phyloP scores from a whole-genome alignment of 73 alveolate species.

The Stentor coeruleus region DNA sequence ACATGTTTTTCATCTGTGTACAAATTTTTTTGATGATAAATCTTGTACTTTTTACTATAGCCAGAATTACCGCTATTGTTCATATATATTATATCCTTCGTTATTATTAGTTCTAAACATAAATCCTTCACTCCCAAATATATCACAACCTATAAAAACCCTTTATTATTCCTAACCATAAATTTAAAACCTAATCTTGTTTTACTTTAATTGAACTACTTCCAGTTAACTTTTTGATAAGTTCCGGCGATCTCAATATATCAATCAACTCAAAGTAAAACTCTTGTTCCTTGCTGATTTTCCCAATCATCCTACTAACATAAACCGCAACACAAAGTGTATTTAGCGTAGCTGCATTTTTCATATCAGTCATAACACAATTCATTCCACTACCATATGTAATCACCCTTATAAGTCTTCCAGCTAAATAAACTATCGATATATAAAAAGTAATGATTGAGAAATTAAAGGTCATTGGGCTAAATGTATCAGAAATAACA shows the following conservation, averaged over 20 bases:
- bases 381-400: constrained; percentile 58
- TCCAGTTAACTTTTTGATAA: constrained; percentile 15
- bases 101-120: too few relatives aligned
- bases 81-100: too few relatives aligned
- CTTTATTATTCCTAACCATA: too few relatives aligned
- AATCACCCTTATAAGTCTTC: constrained; percentile 50
- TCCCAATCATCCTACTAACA: constrained; percentile 74
- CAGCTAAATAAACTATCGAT: constrained; percentile 56
- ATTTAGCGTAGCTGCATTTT: constrained; percentile 77
- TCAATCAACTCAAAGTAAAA: constrained; percentile 90
- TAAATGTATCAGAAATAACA: constrained; percentile 46
- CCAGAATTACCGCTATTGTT: too few relatives aligned
- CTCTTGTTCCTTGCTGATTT: constrained; percentile 81
- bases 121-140: too few relatives aligned
- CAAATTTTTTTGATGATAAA: too few relatives aligned
- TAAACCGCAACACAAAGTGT: constrained; percentile 87
- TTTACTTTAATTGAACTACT: neutral
- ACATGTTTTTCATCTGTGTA: too few relatives aligned
- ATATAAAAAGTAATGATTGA: constrained; percentile 52
- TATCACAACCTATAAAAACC: too few relatives aligned
- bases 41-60: too few relatives aligned
- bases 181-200: too few relatives aligned
- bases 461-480: constrained; percentile 38
- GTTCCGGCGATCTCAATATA: constrained; percentile 93
- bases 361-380: constrained; percentile 76